Conservation (phyloP, 192 early-diverging fungal species). For the Coemansia sp. region DNA sequence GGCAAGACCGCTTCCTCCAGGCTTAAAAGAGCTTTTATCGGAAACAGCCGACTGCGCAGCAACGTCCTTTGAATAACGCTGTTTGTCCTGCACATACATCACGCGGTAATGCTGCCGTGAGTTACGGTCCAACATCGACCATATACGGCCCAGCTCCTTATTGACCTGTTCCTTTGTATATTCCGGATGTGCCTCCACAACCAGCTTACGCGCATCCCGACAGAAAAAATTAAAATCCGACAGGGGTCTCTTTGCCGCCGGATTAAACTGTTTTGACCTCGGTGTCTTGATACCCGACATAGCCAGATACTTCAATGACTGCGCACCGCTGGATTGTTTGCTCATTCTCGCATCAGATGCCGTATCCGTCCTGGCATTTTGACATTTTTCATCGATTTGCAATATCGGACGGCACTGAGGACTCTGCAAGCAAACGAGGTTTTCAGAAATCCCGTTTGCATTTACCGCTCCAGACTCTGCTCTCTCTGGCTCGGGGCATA, state of each 20-base stretch:
- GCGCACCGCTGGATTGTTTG: neutral
- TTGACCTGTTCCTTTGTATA: constrained; percentile 53
- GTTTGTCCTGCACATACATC: constrained; percentile 40
- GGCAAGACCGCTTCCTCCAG: no score
- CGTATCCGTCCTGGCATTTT: neutral
- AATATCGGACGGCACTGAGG: neutral
- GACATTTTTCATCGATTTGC: neutral
- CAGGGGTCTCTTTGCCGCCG: constrained; percentile 36
- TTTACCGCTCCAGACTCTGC: neutral
- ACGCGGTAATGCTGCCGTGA: constrained; percentile 44
- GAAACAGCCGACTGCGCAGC: neutral
- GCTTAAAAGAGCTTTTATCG: neutral
- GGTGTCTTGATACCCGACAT: neutral
- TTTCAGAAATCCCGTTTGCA: neutral
- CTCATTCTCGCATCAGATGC: neutral
- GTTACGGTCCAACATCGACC: constrained; percentile 29
- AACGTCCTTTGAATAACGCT: constrained; percentile 28
- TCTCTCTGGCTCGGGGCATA: neutral
- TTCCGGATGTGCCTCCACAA: constrained; percentile 37
- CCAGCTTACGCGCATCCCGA: constrained; percentile 45
- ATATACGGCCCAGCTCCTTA: constrained; percentile 46
- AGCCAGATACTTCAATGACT: neutral
- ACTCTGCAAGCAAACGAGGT: neutral
- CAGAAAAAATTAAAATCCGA: constrained; percentile 53
- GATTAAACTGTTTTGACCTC: neutral